Evolutionary conservation across 768 basidiomycete species (phyloP).

Genomic region (Mycena kentingensis): DNA sequence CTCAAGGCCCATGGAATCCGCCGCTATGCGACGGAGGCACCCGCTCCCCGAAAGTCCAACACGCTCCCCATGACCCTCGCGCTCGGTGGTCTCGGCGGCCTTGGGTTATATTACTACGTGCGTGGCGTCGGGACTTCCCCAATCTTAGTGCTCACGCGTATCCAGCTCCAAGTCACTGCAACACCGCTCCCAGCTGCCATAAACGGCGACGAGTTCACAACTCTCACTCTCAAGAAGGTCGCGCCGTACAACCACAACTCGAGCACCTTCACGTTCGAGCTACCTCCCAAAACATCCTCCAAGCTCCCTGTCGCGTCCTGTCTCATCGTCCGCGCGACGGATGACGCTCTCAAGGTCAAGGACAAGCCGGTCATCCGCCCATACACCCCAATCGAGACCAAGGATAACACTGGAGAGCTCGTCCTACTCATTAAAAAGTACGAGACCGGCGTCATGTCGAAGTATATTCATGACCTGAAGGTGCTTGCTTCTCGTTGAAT

Average conservation of each 20-base stretch:
- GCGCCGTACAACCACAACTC: conserved; percentile 95
- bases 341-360: conserved; percentile 66
- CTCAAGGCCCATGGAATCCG: conserved; percentile 9
- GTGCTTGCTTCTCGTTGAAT: conserved; percentile 25
- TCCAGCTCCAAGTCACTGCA: conserved; percentile 48
- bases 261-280: conserved; percentile 77
- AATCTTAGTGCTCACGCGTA: too few relatives aligned
- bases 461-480: conserved; percentile 79
- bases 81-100: conserved; percentile 45
- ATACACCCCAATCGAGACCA: conserved; percentile 88
- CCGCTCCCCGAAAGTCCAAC: conserved; percentile 51
- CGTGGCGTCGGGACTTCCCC: too few relatives aligned
- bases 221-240: conserved; percentile 81
- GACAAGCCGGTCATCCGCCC: conserved; percentile 89
- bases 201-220: conserved; percentile 71
- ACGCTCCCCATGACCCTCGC: conserved; percentile 49
- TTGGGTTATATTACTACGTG: conserved; percentile 48
- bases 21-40: conserved; percentile 38
- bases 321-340: conserved; percentile 74
- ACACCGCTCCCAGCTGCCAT: conserved; percentile 44
- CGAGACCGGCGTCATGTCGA: conserved; percentile 80
- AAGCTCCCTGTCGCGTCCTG: conserved; percentile 80
- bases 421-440: conserved; percentile 84
- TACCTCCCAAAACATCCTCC: conserved; percentile 77
- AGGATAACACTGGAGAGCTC: conserved; percentile 74